Conservation (phyloP, 345 rosid species). For the Anacardium occidentale region DNA sequence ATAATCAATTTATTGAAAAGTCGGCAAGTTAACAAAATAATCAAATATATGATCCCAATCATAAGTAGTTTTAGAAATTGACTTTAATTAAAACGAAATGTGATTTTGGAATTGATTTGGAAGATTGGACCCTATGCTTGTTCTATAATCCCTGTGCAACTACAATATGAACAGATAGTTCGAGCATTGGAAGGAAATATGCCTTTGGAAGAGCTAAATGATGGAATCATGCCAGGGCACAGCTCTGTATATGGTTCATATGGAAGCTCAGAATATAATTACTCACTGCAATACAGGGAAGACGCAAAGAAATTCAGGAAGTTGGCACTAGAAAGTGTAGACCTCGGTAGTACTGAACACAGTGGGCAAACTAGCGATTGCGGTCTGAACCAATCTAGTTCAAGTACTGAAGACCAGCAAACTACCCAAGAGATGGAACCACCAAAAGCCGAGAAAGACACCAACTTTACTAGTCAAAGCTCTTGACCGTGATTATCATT, state of each 20-base stretch:
- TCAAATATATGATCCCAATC: background rate
- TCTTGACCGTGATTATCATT: background rate
- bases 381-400: conserved; percentile 48
- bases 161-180: conserved; percentile 50
- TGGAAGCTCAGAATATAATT: conserved; percentile 61
- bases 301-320: conserved; percentile 67
- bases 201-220: conserved; percentile 56
- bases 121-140: background rate
- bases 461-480: conserved; percentile 9
- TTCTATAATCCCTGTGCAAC: conserved; percentile 6
- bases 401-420: conserved; percentile 61
- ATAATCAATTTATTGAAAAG: background rate
- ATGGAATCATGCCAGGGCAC: conserved; percentile 53
- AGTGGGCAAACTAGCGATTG: conserved; percentile 57
- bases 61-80: background rate
- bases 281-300: conserved; percentile 55
- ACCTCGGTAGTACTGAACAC: conserved; percentile 48
- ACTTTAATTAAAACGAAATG: background rate
- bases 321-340: conserved; percentile 64
- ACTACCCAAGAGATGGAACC: conserved; percentile 47
- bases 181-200: conserved; percentile 81
- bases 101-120: background rate
- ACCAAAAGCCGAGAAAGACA: conserved; percentile 29
- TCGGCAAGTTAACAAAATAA: conserved; percentile 12
- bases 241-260: conserved; percentile 41